A percentile compares a stretch with the other conserved stretches of the same genome.
Conservation (phyloP, 495 filamentous ascomycete species). For the Melanomma pulvis-pyrius region DNA sequence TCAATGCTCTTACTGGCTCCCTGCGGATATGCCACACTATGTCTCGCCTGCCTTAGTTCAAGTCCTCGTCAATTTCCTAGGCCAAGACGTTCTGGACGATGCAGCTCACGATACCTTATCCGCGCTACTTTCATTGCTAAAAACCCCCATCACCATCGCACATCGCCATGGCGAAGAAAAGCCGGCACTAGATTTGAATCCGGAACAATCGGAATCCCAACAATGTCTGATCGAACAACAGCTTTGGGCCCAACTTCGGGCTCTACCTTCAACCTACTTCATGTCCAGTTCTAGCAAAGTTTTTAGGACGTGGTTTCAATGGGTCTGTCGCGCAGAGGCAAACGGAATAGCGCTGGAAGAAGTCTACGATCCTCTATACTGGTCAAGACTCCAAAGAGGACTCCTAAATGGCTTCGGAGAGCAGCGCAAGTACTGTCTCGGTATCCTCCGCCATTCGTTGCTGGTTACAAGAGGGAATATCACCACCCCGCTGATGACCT, state of each 20-base stretch:
- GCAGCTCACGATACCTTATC: conserved; percentile 28
- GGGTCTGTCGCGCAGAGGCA: conserved; percentile 31
- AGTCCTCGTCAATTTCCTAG: conserved; percentile 11
- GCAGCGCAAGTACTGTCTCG: conserved; percentile 51
- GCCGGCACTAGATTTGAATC: not conserved
- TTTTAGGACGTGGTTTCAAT: conserved; percentile 41
- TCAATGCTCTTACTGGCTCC: conserved; percentile 19
- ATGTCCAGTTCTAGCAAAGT: not conserved
- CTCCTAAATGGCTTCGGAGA: conserved; percentile 48
- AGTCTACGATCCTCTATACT: conserved; percentile 44
- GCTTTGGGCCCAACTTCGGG: conserved; percentile 4
- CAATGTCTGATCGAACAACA: not conserved
- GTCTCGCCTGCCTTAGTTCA: not conserved
- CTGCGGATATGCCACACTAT: not conserved
- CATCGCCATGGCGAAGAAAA: not conserved
- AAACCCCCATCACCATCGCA: not conserved
- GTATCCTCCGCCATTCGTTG: conserved; percentile 48
- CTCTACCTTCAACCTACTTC: conserved; percentile 16
- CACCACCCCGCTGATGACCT: conserved; percentile 29
- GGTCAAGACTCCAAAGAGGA: conserved; percentile 47
- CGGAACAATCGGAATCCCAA: not conserved
- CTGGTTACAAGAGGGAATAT: conserved; percentile 26
- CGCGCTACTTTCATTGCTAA: conserved; percentile 13
- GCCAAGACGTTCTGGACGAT: not conserved
- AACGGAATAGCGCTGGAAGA: conserved; percentile 25